These are phyloP conservation scores for Aphanomyces astaci DNA, from an alignment of 352 stramenopile species.

Conservation along the genomic window DNA sequence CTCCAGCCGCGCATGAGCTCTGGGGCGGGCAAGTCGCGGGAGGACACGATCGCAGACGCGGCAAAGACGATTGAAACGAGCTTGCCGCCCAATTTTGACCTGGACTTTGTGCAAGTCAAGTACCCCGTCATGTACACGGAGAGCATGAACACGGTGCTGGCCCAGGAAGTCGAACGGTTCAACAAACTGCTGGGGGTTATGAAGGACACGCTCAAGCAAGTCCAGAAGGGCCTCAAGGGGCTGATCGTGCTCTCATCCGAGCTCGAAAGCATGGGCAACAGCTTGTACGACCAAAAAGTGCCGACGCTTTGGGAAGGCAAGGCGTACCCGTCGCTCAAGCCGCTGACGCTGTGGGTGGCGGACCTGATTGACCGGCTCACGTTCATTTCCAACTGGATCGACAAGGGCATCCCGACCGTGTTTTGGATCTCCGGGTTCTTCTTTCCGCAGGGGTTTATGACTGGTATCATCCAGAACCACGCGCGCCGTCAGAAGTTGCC, in stretches of 20 bases:
- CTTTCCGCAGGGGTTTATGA: slow-evolving; percentile 47
- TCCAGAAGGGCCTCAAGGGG: slow-evolving; percentile 82
- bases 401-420: slow-evolving; percentile 57
- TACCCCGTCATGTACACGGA: slow-evolving; percentile 86
- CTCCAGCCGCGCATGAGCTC: slow-evolving; percentile 69
- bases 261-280: slow-evolving; percentile 77
- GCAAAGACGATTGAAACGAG: slow-evolving; percentile 75
- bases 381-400: slow-evolving; percentile 69
- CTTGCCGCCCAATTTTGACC: slow-evolving; percentile 68
- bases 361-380: slow-evolving; percentile 69
- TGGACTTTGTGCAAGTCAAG: slow-evolving; percentile 74
- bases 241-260: slow-evolving; percentile 80
- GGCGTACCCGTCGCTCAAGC: slow-evolving; percentile 88
- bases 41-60: slow-evolving; percentile 83
- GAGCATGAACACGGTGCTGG: slow-evolving; percentile 89
- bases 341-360: slow-evolving; percentile 79
- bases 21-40: slow-evolving; percentile 66
- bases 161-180: slow-evolving; percentile 88
- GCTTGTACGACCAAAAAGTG: slow-evolving; percentile 83
- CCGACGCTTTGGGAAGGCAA: slow-evolving; percentile 81
- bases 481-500: slow-evolving; percentile 54
- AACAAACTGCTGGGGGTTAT: slow-evolving; percentile 80
- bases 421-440: slow-evolving; percentile 88
- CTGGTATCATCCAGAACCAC: slow-evolving; percentile 57
- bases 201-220: slow-evolving; percentile 68